Conservation (phyloP, 257 asterid genomes). For the Hygrophila difformis region DNA sequence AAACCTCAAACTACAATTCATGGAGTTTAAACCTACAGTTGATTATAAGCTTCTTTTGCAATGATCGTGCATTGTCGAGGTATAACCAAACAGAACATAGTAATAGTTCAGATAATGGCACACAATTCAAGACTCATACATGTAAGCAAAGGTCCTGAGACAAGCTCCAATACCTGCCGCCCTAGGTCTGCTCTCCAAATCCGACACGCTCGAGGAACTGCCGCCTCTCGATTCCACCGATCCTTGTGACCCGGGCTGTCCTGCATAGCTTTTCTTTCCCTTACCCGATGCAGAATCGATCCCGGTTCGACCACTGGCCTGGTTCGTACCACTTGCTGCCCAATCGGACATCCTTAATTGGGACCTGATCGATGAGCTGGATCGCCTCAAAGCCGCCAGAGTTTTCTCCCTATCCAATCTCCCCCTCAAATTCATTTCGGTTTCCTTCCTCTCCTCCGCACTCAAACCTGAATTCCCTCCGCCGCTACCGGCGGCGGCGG, state of each 20-base stretch:
- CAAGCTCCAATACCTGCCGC: constrained; percentile 43
- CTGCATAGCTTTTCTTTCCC: constrained; percentile 38
- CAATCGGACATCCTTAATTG: constrained; percentile 25
- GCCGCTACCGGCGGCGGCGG: no score
- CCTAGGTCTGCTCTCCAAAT: constrained; percentile 57
- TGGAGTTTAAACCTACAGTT: no score
- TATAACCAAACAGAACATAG: no score
- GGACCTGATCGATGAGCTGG: constrained; percentile 27
- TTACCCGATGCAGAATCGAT: constrained; percentile 30
- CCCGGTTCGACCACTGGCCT: constrained; percentile 26
- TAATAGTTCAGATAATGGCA: no score
- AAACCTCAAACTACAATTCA: no score
- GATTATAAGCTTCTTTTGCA: no score
- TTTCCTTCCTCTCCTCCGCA: constrained; percentile 54
- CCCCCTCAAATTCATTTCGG: constrained; percentile 50
- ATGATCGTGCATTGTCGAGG: no score
- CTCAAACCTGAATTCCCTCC: constrained; percentile 24
- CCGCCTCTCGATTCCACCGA: constrained; percentile 71
- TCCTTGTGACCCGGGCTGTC: constrained; percentile 34
- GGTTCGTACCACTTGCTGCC: constrained; percentile 21
- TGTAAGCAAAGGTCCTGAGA: neutral
- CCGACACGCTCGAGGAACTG: constrained; percentile 55
- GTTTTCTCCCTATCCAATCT: constrained; percentile 50
- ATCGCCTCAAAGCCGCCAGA: constrained; percentile 30
- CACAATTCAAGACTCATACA: no score